Percentiles rank a stretch among this genome's conserved stretches.
Evolutionary conservation across 2,329 filamentous ascomycete genomes (phyloP).

Genomic region (Paramyrothecium roridum): DNA sequence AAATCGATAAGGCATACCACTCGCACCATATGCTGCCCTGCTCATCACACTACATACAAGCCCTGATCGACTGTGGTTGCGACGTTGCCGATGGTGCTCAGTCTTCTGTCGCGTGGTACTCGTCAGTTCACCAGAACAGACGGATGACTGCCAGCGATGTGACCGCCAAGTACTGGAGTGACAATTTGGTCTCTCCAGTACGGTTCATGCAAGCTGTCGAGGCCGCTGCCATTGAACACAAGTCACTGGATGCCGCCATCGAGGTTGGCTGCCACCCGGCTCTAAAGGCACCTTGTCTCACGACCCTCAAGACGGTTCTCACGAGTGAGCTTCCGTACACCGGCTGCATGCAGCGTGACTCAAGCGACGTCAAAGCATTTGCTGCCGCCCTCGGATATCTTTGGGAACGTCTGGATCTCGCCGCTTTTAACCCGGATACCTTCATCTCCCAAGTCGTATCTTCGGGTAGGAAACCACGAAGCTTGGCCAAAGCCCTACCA

Average conservation of each 20-base stretch:
- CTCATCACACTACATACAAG: background rate
- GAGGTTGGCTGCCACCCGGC: background rate
- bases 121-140: background rate
- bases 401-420: background rate
- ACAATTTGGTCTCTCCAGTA: background rate
- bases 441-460: too few species aligned
- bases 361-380: background rate
- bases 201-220: background rate
- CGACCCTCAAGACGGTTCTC: background rate
- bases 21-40: slow-evolving; percentile 39
- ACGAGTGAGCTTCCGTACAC: background rate
- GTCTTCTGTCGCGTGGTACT: background rate
- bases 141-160: background rate
- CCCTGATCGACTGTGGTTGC: too few species aligned
- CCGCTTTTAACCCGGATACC: background rate
- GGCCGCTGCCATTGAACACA: background rate
- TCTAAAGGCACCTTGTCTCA: background rate
- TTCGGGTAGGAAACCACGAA: too few species aligned
- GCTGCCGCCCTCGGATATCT: background rate
- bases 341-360: background rate
- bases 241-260: background rate
- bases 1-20: slow-evolving; percentile 45
- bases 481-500: background rate
- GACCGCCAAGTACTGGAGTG: background rate
- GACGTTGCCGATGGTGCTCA: background rate